Evolutionary conservation across 495 filamentous ascomycete genomes (phyloP), one percentile per base, ranked within the genome.

Genomic region (Sordaria brevicollis): DNA sequence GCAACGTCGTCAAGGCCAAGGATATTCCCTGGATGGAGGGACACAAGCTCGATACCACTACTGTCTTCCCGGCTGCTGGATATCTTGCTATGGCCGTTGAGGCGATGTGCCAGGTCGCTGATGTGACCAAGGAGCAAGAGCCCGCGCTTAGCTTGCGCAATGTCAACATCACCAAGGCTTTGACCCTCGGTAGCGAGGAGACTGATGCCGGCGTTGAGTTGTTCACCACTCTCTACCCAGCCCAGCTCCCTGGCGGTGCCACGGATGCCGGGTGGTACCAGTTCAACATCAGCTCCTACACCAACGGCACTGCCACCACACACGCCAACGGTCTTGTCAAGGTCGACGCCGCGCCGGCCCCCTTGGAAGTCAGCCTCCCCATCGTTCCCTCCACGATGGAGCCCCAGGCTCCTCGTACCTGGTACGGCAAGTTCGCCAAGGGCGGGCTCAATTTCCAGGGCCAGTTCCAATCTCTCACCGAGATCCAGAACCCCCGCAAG

Each of bases 71-170:
- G 9, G 88, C 80, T 1, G 80, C 87, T 15, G 85, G 82, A 0
- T 89, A 86, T 71, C 69, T 86, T 19, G 77, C 80, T 10, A 86
- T 86, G 76, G 86, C 85, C 0, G 70, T 86, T 3, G 89, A 91
- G 69, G 80, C 79, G 0, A 75, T 73, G 4, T 69, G 72, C 19
- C 72, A 83, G 65, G 19, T 79, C 3, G 68, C 35, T 65, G 75
- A 65, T 65, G 66, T 19, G 65, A 67, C 34, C 62, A 67, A 1
- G 34, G 38, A 65, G 37, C 43, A 62, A 35, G 57, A 66, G 11
- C 33, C 54, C 13, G 67, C 67, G 2, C 70, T 74, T 67, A 73
- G 74, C 2, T 34, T 17, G 0, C 68, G 81, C 5, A 67, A 66
- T 2, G 80, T 77, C 1, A 82, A 76, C 39, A 65, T 73, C 21